Evolutionary conservation across 1,284 basidiomycete genomes (phyloP), one percentile per base, ranked within the genome.

Genomic region (Pseudozyma flocculosa): DNA sequence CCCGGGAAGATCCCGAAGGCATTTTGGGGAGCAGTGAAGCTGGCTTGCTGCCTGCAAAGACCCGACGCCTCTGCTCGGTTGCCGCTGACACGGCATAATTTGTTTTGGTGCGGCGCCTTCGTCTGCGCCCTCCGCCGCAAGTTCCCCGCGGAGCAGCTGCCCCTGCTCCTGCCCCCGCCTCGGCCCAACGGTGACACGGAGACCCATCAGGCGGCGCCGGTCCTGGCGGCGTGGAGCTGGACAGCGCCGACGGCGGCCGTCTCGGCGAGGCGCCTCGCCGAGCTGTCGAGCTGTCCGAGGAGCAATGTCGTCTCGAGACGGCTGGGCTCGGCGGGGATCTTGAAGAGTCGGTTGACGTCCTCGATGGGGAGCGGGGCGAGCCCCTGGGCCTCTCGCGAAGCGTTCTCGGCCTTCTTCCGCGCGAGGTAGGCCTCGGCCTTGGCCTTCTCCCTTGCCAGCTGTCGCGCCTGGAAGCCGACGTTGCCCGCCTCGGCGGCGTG

Each of bases 381-480:
- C 10, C 92, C 92, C 72, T 93, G 88, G 44, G 87, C 87, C 61
- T 88, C 84, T 51, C 94, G 85, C 54, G 83, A 82, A 21, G 84
- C 85, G 76, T 93, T 96, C 80, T 97, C 94, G 74, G 94, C 90
- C 76, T 88, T 89, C 61, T 66, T 61, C 23, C 74, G 66, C 13
- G 69, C 54, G 30, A 78, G 53, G 47, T 70, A 75, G 14, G 68
- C 92, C 59, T 98, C 94, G 56, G 92, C 90, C 60, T 86, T 86
- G 37, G 84, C 81, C 76, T 87, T 88, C 80, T 97, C 94, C 42
- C 94, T 85, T 22, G 87, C 88, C 71, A 96, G 92, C 79, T 96
- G 92, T 54, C 94, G 87, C 43, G 85, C 84, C 73, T 93, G 83
- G 83, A 93, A 98, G 44, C 89, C 92, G 53, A 96, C 85, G 79